Evolutionary conservation across 768 basidiomycete species (phyloP).

Genomic region (Pleurotus tuoliensis): DNA sequence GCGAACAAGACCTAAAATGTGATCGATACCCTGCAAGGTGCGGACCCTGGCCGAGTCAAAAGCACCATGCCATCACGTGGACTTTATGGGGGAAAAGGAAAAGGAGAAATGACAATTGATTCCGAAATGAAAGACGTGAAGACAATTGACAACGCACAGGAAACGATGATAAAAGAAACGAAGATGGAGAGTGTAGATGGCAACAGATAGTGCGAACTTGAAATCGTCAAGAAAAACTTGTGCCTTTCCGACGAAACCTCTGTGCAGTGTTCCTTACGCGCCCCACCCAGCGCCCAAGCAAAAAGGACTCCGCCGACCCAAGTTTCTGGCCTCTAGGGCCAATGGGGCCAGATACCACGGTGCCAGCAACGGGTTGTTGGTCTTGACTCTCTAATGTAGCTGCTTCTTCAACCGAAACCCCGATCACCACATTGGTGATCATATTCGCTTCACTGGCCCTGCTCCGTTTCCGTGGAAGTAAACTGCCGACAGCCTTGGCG

Average conservation of each 20-base stretch:
- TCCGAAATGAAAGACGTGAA: conserved; percentile 5
- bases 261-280: conserved; percentile 1
- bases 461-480: conserved; percentile 7
- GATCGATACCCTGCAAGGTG: not conserved
- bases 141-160: conserved; percentile 6
- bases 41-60: conserved; percentile 3
- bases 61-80: conserved; percentile 1
- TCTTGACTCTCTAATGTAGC: not conserved
- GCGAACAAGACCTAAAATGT: not conserved
- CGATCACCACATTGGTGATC: conserved; percentile 6
- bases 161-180: not conserved
- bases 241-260: conserved; percentile 7
- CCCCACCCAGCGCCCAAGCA: conserved; percentile 2
- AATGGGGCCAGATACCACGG: not conserved
- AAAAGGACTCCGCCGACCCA: not conserved
- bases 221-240: not conserved
- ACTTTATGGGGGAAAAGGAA: conserved; percentile 4
- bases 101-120: conserved; percentile 5
- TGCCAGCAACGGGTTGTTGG: not conserved
- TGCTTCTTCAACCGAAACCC: conserved; percentile 9
- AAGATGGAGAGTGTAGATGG: conserved; percentile 3
- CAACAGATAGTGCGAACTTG: not conserved
- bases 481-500: conserved; percentile 4
- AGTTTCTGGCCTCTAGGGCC: conserved; percentile 1
- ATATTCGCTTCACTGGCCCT: not conserved